A percentile compares a stretch with the other conserved stretches of the same genome.
Conservation (phyloP, 2,329 filamentous ascomycete genomes). For the Neonectria faginata region DNA sequence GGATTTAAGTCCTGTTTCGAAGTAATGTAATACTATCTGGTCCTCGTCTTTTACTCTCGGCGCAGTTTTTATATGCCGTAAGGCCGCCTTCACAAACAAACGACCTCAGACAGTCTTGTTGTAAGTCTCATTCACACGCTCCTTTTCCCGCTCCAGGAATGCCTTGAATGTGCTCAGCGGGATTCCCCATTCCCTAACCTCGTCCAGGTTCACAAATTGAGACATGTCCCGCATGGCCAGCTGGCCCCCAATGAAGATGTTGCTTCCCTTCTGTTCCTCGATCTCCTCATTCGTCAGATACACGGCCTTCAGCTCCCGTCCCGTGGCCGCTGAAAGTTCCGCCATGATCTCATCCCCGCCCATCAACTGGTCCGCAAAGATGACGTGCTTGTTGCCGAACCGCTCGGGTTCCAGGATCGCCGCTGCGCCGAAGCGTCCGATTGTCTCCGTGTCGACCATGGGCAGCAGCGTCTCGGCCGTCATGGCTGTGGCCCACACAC, state of each 20-base stretch:
- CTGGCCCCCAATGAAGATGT: conserved; percentile 56
- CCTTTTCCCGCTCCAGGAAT: conserved; percentile 57
- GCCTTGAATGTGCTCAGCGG: conserved; percentile 56
- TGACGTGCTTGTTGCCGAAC: conserved; percentile 56
- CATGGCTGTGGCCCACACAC: conserved; percentile 53
- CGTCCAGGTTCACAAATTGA: conserved; percentile 52
- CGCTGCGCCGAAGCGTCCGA: conserved; percentile 58
- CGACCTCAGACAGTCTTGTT: conserved; percentile 8
- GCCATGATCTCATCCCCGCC: conserved; percentile 51
- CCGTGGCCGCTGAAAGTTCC: conserved; percentile 50
- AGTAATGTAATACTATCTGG: background rate
- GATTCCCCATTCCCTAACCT: conserved; percentile 53
- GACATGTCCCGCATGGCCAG: conserved; percentile 50
- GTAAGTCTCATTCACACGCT: conserved; percentile 47
- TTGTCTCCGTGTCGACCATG: conserved; percentile 60
- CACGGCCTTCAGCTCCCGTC: conserved; percentile 51
- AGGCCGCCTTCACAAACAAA: background rate
- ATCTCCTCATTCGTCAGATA: conserved; percentile 58
- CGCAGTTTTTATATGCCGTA: background rate
- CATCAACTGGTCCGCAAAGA: conserved; percentile 56
- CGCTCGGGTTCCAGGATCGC: conserved; percentile 56
- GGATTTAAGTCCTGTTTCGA: background rate
- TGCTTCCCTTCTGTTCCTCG: conserved; percentile 47
- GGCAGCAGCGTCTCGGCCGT: conserved; percentile 52
- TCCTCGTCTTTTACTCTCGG: background rate